A percentile compares a stretch with the other conserved stretches of the same genome.
phyloP scores from a whole-genome alignment of 139 green algal species.

The Astrephomene gubernaculifera region DNA sequence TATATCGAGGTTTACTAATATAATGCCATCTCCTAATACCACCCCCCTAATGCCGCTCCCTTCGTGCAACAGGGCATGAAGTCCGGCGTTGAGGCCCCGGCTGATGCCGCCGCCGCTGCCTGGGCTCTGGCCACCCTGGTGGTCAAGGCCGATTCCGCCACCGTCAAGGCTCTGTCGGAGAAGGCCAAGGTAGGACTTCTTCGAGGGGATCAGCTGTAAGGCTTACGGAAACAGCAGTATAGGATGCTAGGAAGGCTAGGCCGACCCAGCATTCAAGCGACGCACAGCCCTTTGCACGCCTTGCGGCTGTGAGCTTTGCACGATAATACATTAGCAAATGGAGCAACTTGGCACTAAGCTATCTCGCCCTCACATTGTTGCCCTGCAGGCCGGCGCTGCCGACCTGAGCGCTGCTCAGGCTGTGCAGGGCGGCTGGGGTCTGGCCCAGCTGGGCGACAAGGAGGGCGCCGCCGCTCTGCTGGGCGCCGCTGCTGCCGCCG shows the following conservation, averaged over 20 bases:
- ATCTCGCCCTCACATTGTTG: not conserved
- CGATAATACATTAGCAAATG: too few relatives aligned
- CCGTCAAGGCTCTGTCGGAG: conserved; percentile 43
- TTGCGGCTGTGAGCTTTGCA: too few relatives aligned
- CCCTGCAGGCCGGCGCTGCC: conserved; percentile 14
- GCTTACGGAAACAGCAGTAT: too few relatives aligned
- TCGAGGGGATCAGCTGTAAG: too few relatives aligned
- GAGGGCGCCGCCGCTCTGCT: conserved; percentile 54
- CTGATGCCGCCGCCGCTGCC: conserved; percentile 58
- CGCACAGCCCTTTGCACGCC: too few relatives aligned
- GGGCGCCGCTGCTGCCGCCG: conserved; percentile 28
- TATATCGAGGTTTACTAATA: too few relatives aligned
- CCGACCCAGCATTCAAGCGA: too few relatives aligned
- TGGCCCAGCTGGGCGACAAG: conserved; percentile 54
- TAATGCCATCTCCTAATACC: too few relatives aligned
- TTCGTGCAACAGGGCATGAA: conserved; percentile 49
- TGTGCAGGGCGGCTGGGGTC: conserved; percentile 62
- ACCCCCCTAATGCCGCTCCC: too few relatives aligned
- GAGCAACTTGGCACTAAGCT: not conserved
- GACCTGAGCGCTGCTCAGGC: conserved; percentile 51
- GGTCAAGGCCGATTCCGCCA: conserved; percentile 54
- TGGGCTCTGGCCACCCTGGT: conserved; percentile 58
- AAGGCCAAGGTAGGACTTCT: conserved; percentile 49
- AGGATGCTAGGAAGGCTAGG: too few relatives aligned
- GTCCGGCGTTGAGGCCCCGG: conserved; percentile 53